phyloP scores from a whole-genome alignment of 2,329 filamentous ascomycete genomes.

The Neonectria neomacrospora region DNA sequence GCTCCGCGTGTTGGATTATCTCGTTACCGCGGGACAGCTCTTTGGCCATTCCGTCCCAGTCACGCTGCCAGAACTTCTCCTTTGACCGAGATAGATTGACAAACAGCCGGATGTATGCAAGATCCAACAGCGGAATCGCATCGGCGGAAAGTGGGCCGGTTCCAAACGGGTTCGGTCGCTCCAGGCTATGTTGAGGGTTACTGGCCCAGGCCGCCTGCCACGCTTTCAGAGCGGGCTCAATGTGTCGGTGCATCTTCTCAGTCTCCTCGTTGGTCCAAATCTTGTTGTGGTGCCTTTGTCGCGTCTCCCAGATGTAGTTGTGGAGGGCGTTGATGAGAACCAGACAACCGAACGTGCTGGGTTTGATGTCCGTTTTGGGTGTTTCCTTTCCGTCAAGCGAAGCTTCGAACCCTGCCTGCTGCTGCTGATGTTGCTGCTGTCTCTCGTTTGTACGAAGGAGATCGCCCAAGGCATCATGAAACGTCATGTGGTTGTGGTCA shows the following conservation, averaged over 20 bases:
- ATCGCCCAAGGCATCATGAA: constrained; percentile 83
- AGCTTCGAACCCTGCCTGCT: constrained; percentile 47
- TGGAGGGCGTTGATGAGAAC: constrained; percentile 94
- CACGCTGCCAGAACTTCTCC: constrained; percentile 92
- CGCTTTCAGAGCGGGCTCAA: constrained; percentile 91
- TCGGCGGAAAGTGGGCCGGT: constrained; percentile 87
- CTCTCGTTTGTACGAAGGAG: constrained; percentile 81
- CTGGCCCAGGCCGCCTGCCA: constrained; percentile 95
- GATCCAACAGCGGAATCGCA: constrained; percentile 87
- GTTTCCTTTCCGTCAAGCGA: constrained; percentile 52
- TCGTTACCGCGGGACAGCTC: constrained; percentile 84
- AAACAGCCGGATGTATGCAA: constrained; percentile 92
- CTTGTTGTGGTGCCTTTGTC: constrained; percentile 87
- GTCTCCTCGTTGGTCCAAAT: constrained; percentile 93
- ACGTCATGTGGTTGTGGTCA: constrained; percentile 77
- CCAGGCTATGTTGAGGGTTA: constrained; percentile 84
- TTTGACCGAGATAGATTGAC: constrained; percentile 93
- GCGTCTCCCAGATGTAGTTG: constrained; percentile 98
- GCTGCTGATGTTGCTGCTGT: constrained; percentile 70
- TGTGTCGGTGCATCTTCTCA: constrained; percentile 94
- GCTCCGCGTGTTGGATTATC: constrained; percentile 76
- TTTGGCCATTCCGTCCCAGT: constrained; percentile 91
- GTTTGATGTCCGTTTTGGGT: constrained; percentile 73
- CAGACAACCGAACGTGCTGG: constrained; percentile 92
- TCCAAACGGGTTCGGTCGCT: constrained; percentile 86